Conservation (phyloP, 306 rosid genomes). For the Carpinus fangiana region DNA sequence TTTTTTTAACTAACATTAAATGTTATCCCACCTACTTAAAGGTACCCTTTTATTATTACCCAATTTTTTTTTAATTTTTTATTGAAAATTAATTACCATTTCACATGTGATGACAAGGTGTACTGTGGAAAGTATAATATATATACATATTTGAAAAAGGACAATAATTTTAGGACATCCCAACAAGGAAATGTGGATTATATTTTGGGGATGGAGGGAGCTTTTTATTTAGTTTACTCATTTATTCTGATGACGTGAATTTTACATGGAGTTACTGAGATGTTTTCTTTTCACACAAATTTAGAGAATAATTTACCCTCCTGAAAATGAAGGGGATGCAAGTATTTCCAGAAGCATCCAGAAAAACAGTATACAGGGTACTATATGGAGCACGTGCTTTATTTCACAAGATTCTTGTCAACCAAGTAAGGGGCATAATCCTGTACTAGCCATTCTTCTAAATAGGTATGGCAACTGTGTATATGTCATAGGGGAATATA, state of each 20-base stretch:
- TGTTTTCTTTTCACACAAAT: constrained; percentile 31
- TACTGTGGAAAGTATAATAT: background rate
- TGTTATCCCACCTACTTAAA: background rate
- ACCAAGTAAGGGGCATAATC: constrained; percentile 59
- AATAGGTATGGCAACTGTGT: constrained; percentile 54
- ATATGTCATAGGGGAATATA: background rate
- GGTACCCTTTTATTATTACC: background rate
- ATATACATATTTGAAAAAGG: background rate
- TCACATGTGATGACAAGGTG: background rate
- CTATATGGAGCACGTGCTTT: constrained; percentile 96
- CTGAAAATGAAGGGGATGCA: constrained; percentile 59
- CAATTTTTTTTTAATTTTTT: background rate
- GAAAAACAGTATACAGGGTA: constrained; percentile 55
- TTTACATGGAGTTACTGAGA: constrained; percentile 13
- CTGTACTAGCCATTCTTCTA: constrained; percentile 80
- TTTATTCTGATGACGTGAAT: background rate
- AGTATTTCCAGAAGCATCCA: constrained; percentile 47
- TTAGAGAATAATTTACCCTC: constrained; percentile 73
- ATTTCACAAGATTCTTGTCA: constrained; percentile 64
- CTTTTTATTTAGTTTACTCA: background rate
- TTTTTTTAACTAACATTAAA: background rate
- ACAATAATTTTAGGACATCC: background rate
- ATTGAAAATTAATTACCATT: background rate
- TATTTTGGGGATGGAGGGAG: background rate
- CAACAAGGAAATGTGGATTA: background rate